These are phyloP conservation scores for Hypericum androsaemum DNA, from an alignment of 345 rosid species.

Conservation along the genomic window DNA sequence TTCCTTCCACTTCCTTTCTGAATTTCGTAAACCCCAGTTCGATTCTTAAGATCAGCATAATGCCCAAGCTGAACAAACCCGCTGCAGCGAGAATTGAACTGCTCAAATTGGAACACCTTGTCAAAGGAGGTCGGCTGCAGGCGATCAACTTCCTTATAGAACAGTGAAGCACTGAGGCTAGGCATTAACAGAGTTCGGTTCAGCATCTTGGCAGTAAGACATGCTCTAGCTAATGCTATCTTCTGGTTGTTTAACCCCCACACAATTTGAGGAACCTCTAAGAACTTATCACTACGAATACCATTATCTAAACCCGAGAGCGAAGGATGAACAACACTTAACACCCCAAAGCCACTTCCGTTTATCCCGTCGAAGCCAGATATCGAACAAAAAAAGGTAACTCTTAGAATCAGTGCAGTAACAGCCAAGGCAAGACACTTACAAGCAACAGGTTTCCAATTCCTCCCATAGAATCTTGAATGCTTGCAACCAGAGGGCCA, in stretches of 20 bases:
- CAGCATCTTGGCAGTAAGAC: conserved; percentile 74
- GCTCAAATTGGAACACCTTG: conserved; percentile 61
- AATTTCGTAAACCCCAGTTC: conserved; percentile 31
- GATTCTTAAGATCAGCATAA: conserved; percentile 45
- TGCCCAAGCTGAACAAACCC: conserved; percentile 68
- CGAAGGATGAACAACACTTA: conserved; percentile 15
- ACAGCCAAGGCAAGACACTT: conserved; percentile 47
- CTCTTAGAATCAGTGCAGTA: conserved; percentile 43
- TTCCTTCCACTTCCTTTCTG: conserved; percentile 95
- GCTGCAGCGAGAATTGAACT: conserved; percentile 57
- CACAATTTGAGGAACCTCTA: conserved; percentile 88
- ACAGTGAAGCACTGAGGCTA: conserved; percentile 81
- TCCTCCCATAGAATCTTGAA: conserved; percentile 3
- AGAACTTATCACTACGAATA: conserved; percentile 49
- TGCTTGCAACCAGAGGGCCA: conserved; percentile 1
- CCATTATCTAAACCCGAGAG: conserved; percentile 24
- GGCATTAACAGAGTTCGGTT: conserved; percentile 92
- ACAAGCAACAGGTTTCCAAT: conserved; percentile 36
- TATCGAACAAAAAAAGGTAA: conserved; percentile 30
- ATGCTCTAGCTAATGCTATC: conserved; percentile 94
- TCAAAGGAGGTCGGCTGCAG: conserved; percentile 75
- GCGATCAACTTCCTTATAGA: conserved; percentile 75
- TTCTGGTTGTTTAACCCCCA: conserved; percentile 99
- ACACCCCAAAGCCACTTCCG: conserved; percentile 11
- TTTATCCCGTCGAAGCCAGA: conserved; percentile 20